Evolutionary conservation across 768 basidiomycete genomes (phyloP).

Genomic region (Rhodosporidiobolus odoratus): DNA sequence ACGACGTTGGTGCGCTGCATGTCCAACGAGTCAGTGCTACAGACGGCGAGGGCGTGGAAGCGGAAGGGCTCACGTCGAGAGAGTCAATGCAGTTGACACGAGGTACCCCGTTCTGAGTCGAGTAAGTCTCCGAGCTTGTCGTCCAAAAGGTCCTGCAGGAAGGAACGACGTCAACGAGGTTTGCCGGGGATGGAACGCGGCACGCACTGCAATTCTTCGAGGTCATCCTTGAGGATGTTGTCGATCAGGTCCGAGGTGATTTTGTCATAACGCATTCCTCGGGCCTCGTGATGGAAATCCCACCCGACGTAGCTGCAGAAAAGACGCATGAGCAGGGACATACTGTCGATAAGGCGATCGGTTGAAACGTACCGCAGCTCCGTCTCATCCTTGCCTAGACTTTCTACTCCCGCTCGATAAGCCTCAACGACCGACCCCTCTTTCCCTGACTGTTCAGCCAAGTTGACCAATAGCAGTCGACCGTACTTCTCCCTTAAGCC

Average conservation of each 20-base stretch:
- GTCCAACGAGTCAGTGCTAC: too few relatives aligned
- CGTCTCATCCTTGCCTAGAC: constrained; percentile 46
- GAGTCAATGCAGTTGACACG: constrained; percentile 42
- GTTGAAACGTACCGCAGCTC: constrained; percentile 45
- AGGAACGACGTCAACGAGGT: not conserved
- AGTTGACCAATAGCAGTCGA: constrained; percentile 71
- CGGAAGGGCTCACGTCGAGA: constrained; percentile 27
- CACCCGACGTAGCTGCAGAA: constrained; percentile 28
- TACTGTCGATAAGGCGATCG: too few relatives aligned
- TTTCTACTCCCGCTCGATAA: constrained; percentile 65
- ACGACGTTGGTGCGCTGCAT: constrained; percentile 40
- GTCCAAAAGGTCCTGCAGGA: constrained; percentile 37
- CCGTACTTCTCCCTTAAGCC: constrained; percentile 35
- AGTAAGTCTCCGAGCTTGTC: constrained; percentile 15
- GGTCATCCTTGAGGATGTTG: constrained; percentile 25
- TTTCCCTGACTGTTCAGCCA: constrained; percentile 85
- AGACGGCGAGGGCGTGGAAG: not conserved
- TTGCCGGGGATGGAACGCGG: not conserved
- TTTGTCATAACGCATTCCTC: constrained; percentile 65
- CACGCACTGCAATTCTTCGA: constrained; percentile 35
- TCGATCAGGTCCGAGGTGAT: constrained; percentile 35
- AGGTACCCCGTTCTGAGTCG: constrained; percentile 33
- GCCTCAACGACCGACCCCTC: constrained; percentile 73
- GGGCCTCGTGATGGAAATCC: constrained; percentile 49
- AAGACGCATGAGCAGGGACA: too few relatives aligned